These are phyloP conservation scores for Porodaedalea pini DNA, from an alignment of 1,284 basidiomycete genomes.

Conservation along the genomic window DNA sequence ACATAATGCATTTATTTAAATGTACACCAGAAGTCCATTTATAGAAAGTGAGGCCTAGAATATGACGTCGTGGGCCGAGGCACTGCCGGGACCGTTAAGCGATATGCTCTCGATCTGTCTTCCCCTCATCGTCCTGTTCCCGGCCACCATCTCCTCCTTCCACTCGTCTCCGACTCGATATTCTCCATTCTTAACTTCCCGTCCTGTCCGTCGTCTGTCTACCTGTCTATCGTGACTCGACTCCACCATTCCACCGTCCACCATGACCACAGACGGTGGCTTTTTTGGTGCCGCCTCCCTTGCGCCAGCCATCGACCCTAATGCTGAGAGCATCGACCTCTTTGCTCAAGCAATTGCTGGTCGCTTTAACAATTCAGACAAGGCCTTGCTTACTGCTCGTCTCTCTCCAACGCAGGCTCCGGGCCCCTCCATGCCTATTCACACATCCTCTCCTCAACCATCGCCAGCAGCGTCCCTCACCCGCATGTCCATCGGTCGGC, in stretches of 20 bases:
- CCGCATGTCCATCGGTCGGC: neutral
- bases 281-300: conserved; percentile 23
- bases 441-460: neutral
- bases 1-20: too few species aligned
- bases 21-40: too few species aligned
- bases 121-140: neutral
- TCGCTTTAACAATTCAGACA: conserved; percentile 22
- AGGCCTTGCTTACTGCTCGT: conserved; percentile 24
- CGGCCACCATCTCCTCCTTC: neutral
- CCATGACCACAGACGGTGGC: conserved; percentile 17
- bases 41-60: too few species aligned
- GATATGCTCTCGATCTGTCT: too few species aligned
- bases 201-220: neutral
- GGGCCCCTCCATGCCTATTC: conserved; percentile 8
- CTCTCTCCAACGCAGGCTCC: conserved; percentile 21
- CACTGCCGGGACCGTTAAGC: too few species aligned
- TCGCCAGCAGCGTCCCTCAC: neutral
- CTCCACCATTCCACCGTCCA: neutral
- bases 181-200: neutral
- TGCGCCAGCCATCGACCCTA: conserved; percentile 5
- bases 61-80: too few species aligned
- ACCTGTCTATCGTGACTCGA: conserved; percentile 2
- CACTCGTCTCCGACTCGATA: neutral
- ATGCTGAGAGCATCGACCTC: conserved; percentile 21
- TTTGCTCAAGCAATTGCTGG: conserved; percentile 28